These are phyloP conservation scores for Trypanosoma brucei DNA, from an alignment of 208 protist genomes.

Conservation along the genomic window DNA sequence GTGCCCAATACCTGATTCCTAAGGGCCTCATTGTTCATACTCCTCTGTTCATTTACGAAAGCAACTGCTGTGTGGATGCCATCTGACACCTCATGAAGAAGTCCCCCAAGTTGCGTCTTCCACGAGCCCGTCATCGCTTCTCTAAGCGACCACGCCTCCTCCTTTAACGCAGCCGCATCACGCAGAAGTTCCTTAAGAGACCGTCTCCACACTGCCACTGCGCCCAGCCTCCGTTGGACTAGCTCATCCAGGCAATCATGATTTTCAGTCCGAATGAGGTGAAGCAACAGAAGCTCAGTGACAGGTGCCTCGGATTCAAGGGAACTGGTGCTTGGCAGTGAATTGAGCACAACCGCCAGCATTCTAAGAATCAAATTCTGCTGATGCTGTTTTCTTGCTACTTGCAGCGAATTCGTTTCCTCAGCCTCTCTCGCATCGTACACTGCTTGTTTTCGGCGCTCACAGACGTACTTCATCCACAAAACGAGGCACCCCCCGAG, in stretches of 20 bases:
- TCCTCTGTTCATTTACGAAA: constrained; percentile 17
- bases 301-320: background rate
- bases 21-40: constrained; percentile 35
- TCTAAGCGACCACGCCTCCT: constrained; percentile 43
- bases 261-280: constrained; percentile 5
- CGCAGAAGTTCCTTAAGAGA: constrained; percentile 20
- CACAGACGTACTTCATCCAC: constrained; percentile 3
- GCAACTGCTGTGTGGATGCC: background rate
- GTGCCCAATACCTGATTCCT: constrained; percentile 35
- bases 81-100: constrained; percentile 6
- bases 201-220: constrained; percentile 58
- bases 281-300: constrained; percentile 7
- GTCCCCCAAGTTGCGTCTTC: constrained; percentile 17
- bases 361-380: constrained; percentile 8
- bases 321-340: constrained; percentile 1
- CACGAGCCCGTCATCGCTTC: constrained; percentile 62
- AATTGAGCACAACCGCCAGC: constrained; percentile 1
- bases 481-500: constrained; percentile 1
- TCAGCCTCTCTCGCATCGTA: background rate
- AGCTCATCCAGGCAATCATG: constrained; percentile 24
- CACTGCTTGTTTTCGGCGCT: background rate
- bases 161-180: constrained; percentile 53
- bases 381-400: constrained; percentile 10
- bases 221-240: constrained; percentile 22
- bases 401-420: constrained; percentile 6